Percentiles rank a stretch among this genome's conserved stretches.
Evolutionary conservation across 2,329 filamentous ascomycete genomes (phyloP).

Genomic region (Cytospora paraplurivora): DNA sequence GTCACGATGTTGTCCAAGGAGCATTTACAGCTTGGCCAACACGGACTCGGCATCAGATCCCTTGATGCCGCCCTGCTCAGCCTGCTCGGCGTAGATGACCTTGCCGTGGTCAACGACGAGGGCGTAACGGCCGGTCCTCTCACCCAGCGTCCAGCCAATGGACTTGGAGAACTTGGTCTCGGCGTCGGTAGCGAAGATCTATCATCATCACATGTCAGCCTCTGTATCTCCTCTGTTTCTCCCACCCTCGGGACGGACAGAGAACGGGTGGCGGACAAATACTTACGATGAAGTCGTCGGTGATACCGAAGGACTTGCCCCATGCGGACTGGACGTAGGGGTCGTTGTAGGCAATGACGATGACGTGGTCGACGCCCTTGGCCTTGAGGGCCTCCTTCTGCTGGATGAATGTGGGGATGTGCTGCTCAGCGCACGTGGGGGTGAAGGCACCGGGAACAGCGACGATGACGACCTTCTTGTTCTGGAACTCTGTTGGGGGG

Average conservation of each 20-base stretch:
- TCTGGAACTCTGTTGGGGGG: constrained; percentile 50
- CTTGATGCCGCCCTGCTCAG: constrained; percentile 46
- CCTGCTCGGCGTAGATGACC: constrained; percentile 78
- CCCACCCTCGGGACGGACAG: neutral
- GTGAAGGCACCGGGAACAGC: constrained; percentile 76
- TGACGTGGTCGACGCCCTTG: constrained; percentile 82
- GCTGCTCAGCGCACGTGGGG: constrained; percentile 78
- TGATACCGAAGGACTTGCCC: constrained; percentile 84
- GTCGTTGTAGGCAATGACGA: constrained; percentile 84
- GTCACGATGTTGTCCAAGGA: constrained; percentile 1
- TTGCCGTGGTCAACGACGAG: constrained; percentile 83
- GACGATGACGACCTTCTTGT: constrained; percentile 59
- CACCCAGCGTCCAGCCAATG: constrained; percentile 75
- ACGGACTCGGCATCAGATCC: constrained; percentile 57
- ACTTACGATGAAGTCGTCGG: constrained; percentile 64
- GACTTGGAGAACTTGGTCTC: constrained; percentile 72
- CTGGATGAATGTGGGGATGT: constrained; percentile 79
- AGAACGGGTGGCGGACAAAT: constrained; percentile 2
- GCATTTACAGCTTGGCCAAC: constrained; percentile 52
- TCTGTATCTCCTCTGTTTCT: constrained; percentile 3
- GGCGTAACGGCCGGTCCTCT: constrained; percentile 77
- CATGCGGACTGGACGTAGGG: constrained; percentile 85
- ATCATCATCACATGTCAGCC: constrained; percentile 11
- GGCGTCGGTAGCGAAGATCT: constrained; percentile 76
- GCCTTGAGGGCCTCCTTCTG: constrained; percentile 69